These are phyloP conservation scores for Claviceps digitariae DNA, from an alignment of 2,329 filamentous ascomycete species.

Conservation along the genomic window DNA sequence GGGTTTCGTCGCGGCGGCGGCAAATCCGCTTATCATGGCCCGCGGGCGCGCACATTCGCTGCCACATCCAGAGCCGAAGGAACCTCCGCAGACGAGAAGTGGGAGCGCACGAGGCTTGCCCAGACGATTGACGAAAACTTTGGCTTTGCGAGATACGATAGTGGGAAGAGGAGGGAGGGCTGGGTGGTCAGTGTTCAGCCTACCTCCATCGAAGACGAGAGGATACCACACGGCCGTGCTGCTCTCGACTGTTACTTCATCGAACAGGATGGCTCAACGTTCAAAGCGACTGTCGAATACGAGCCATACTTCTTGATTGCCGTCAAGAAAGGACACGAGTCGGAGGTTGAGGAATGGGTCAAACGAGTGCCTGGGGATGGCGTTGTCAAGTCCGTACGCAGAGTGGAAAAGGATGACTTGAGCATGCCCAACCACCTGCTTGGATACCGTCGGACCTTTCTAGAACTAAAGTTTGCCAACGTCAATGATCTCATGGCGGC, in stretches of 20 bases:
- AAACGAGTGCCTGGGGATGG: constrained; percentile 66
- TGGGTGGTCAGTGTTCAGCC: constrained; percentile 96
- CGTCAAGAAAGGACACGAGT: constrained; percentile 74
- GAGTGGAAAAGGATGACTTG: constrained; percentile 84
- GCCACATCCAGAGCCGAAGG: constrained; percentile 66
- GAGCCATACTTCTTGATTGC: constrained; percentile 94
- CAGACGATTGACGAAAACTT: constrained; percentile 88
- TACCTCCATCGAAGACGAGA: constrained; percentile 75
- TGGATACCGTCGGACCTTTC: constrained; percentile 76
- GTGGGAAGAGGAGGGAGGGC: constrained; percentile 65
- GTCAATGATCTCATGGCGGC: constrained; percentile 77
- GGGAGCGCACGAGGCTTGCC: constrained; percentile 71
- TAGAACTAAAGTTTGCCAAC: constrained; percentile 79
- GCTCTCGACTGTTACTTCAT: constrained; percentile 97
- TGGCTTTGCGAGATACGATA: constrained; percentile 86
- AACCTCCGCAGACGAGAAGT: constrained; percentile 84
- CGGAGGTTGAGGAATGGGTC: constrained; percentile 93
- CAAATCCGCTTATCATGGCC: constrained; percentile 58
- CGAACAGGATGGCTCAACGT: constrained; percentile 72
- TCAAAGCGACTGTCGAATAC: constrained; percentile 94
- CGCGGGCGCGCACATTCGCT: constrained; percentile 62
- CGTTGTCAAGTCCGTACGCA: constrained; percentile 62
- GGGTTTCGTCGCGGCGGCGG: constrained; percentile 56
- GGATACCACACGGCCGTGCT: constrained; percentile 69
- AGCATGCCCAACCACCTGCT: constrained; percentile 91